phyloP scores from a whole-genome alignment of 768 basidiomycete species.

The Phylloporus sp. region DNA sequence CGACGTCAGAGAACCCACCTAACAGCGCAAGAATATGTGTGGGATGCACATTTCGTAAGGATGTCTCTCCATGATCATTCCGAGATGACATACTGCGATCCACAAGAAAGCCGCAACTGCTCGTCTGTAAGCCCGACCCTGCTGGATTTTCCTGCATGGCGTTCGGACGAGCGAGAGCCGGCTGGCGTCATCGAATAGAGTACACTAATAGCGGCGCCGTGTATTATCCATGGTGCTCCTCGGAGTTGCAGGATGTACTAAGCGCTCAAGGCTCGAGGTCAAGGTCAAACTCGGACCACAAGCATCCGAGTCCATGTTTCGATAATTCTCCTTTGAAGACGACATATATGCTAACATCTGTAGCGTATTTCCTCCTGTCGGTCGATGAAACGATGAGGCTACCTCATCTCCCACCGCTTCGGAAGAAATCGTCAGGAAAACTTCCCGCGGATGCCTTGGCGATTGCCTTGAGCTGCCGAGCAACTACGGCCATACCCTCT shows the following conservation, averaged over 20 bases:
- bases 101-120: too few relatives aligned
- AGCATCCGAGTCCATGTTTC: not conserved
- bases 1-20: not conserved
- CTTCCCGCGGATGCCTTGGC: not conserved
- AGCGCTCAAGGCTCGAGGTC: not conserved
- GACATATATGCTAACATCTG: not conserved
- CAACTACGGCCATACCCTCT: not conserved
- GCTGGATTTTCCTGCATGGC: too few relatives aligned
- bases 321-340: not conserved
- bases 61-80: not conserved
- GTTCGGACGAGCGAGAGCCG: too few relatives aligned
- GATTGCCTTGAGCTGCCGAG: not conserved
- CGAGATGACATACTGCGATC: too few relatives aligned
- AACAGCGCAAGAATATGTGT: not conserved
- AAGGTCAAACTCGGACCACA: not conserved
- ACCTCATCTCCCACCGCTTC: not conserved
- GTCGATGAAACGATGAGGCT: not conserved
- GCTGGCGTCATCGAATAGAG: too few relatives aligned
- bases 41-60: not conserved
- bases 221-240: too few relatives aligned
- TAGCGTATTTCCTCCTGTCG: not conserved
- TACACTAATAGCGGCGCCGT: too few relatives aligned
- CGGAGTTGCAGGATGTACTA: too few relatives aligned
- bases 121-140: too few relatives aligned
- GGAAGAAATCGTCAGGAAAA: constrained; percentile 1